Evolutionary conservation across 2,329 filamentous ascomycete genomes (phyloP).

Genomic region (Sclerotinia borealis): DNA sequence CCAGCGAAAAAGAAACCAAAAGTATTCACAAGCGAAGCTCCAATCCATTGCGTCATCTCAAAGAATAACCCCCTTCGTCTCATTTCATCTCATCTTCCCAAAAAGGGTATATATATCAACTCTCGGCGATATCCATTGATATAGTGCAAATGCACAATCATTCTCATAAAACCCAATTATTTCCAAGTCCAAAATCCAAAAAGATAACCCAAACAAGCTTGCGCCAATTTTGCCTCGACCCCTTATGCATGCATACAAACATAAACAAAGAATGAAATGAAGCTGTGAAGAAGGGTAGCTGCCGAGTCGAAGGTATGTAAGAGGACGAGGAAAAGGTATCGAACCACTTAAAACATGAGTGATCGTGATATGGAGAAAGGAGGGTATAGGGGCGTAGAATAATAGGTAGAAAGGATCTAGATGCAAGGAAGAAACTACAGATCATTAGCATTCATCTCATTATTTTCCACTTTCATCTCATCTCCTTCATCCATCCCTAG

Average conservation of each 20-base stretch:
- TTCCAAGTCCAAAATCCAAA: background rate
- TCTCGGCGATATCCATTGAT: background rate
- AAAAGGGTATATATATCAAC: background rate
- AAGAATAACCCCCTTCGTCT: background rate
- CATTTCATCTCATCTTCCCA: background rate
- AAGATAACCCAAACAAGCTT: background rate
- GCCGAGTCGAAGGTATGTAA: background rate
- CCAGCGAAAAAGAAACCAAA: background rate
- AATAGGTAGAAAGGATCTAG: conserved; percentile 24
- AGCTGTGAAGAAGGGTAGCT: background rate
- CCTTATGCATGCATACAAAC: conserved; percentile 1
- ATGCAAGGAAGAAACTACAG: conserved; percentile 41
- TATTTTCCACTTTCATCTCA: background rate
- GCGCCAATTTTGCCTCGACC: conserved; percentile 1
- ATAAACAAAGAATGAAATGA: background rate
- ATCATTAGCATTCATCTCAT: background rate
- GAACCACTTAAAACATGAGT: background rate
- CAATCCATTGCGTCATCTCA: background rate
- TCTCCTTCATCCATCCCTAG: conserved; percentile 14
- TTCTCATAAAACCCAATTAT: background rate
- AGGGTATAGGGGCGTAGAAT: background rate
- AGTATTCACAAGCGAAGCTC: background rate
- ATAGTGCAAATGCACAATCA: background rate
- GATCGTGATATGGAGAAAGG: background rate
- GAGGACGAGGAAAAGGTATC: background rate